Evolutionary conservation across 768 basidiomycete genomes (phyloP).

Genomic region (Lyophyllum decastes): DNA sequence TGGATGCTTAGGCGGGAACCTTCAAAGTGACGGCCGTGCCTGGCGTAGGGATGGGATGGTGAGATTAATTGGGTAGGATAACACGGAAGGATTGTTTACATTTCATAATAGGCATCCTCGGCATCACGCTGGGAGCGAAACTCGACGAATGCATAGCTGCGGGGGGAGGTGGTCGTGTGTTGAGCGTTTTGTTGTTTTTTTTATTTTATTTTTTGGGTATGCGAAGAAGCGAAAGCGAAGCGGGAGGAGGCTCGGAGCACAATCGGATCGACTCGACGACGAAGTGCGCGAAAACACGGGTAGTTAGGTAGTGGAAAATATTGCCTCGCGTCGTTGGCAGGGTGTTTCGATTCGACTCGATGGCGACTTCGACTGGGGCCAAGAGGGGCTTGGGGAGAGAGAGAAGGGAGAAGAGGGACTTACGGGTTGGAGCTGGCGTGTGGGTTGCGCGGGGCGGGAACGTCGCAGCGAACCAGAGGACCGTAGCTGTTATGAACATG

Average conservation of each 20-base stretch:
- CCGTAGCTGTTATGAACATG: slow-evolving; percentile 55
- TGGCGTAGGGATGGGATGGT: slow-evolving; percentile 24
- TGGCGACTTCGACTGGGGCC: slow-evolving; percentile 22
- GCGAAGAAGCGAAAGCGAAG: slow-evolving; percentile 31
- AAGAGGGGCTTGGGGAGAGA: slow-evolving; percentile 22
- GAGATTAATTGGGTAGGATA: neutral
- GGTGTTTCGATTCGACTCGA: slow-evolving; percentile 28
- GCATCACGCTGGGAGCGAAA: slow-evolving; percentile 78
- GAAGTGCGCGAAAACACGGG: too few relatives aligned
- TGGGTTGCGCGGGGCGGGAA: slow-evolving; percentile 83
- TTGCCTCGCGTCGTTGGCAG: neutral
- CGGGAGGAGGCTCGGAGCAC: too few relatives aligned
- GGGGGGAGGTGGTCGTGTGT: slow-evolving; percentile 42
- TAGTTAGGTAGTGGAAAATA: neutral
- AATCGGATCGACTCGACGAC: slow-evolving; percentile 13
- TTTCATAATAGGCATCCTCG: slow-evolving; percentile 83
- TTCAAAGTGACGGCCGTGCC: slow-evolving; percentile 79
- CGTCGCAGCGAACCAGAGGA: slow-evolving; percentile 84
- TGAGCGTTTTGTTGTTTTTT: slow-evolving; percentile 57
- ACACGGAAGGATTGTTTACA: slow-evolving; percentile 44
- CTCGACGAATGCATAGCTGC: slow-evolving; percentile 87
- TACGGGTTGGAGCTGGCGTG: slow-evolving; percentile 78
- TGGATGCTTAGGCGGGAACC: slow-evolving; percentile 77
- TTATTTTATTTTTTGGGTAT: too few relatives aligned
- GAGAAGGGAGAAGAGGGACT: slow-evolving; percentile 45